Base-by-base conservation (phyloP, 2,329 filamentous ascomycete species). In the Dactylellina drechsleri region DNA sequence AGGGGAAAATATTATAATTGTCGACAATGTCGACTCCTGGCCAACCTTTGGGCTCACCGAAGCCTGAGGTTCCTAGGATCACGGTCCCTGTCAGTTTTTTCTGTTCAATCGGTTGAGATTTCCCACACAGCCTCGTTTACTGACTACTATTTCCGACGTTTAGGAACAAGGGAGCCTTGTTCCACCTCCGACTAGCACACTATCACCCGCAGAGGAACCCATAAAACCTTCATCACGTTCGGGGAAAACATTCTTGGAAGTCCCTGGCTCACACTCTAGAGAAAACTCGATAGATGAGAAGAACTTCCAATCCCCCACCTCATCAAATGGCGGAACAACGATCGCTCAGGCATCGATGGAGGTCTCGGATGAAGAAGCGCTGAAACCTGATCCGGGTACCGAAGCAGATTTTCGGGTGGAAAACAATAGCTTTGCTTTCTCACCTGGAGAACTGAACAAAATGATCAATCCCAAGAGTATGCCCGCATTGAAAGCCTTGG, bases 381-480 rank as follows among this genome's bases (percentile, higher is more conserved):
- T 87, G 15, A 81, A 81, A 54, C 85, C 85, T 0, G 85, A 86
- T 75, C 84, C 84, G 1, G 85, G 85, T 2, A 86, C 84, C 1
- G 85, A 86, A 79, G 82, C 79, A 12, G 84, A 85, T 28, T 87
- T 86, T 76, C 77, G 82, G 12, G 82, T 86, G 1, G 83, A 85
- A 26, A 82, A 84, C 66, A 83, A 79, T 26, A 90, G 90, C 0
- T 97, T 97, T 80, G 93, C 92, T 15, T 97, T 92, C 80, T 88
- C 89, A 1, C 91, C 91, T 1, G 93, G 93, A 13, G 90, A 96
- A 80, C 85, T 97, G 77, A 90, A 89, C 79, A 97, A 96, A 82
- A 87, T 97, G 83, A 88, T 94, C 76, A 95, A 96, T 80, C 93
- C 93, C 2, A 97, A 97, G 84, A 96, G 89, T 76, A 83, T 96